Evolutionary conservation across 305 asterid genomes (phyloP), one percentile per base, ranked within the genome.

Genomic region (Plantago coronopus): DNA sequence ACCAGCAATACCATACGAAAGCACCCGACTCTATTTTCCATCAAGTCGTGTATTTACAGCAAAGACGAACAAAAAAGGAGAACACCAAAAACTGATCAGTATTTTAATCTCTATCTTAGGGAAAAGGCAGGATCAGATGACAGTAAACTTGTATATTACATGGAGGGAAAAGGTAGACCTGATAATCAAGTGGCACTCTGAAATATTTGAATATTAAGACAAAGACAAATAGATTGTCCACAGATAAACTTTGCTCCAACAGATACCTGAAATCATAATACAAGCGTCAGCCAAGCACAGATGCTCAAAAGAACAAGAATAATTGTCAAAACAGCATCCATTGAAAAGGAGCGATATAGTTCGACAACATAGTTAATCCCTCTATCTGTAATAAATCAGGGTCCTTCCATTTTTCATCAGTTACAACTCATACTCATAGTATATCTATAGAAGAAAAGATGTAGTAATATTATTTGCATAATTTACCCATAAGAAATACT

Each of bases 1-100:
- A 64, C 99, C 99, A 56, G 89, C 96, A 76, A 89, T 93, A 57
- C 99, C 99, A 81, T 81, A 93, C 38, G 99, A 81, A 59, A 93
- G 93, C 73, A 93, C 99, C 70, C 91, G 91, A 57, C 71, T 79
- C 99, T 93, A 67, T 48, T 58, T 72, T 54, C 64, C 65, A 66
- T 66, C 49, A 77, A 17, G 57, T 62, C 7, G 23, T 49, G 54
- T 20, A 68, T 71, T 66, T 48, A 57, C 66, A 59, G 42, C 62
- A 17, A 56, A 40, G 48, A 58, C 15, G 23, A 14, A 20, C 9
- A 22, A 1, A 22, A 25, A 53, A 15, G 16, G 31, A 6, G 20
- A 15, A 50, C 25, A 29, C 38, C 66, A 64, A 62, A 73, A 55
- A 48, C 18, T 54, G 62, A 45, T 74, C 21, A 64, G 57, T 16